Conservation (phyloP, 2,329 filamentous ascomycete genomes). For the Fusarium cicatricum region DNA sequence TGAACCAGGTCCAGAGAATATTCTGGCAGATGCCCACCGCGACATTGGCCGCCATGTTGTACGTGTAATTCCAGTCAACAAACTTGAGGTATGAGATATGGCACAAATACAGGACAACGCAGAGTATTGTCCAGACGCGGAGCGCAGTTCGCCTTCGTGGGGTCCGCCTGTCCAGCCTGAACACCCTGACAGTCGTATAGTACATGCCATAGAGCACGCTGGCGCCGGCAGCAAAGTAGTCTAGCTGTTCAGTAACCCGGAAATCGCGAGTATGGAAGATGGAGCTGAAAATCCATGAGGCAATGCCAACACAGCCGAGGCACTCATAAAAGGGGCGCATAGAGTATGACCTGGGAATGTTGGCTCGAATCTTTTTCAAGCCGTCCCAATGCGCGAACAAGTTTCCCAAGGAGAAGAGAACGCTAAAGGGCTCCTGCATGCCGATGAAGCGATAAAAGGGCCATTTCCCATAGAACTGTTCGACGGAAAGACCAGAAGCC, state of each 20-base stretch:
- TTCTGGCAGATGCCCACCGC: constrained; percentile 82
- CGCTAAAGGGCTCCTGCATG: constrained; percentile 93
- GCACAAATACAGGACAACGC: constrained; percentile 72
- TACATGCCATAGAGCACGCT: constrained; percentile 92
- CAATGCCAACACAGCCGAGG: constrained; percentile 83
- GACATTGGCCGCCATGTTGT: constrained; percentile 98
- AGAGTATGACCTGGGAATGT: constrained; percentile 76
- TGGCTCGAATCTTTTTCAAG: constrained; percentile 72
- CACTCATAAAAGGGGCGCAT: constrained; percentile 81
- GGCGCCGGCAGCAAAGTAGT: constrained; percentile 94
- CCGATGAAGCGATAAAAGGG: constrained; percentile 90
- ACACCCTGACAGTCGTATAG: constrained; percentile 82
- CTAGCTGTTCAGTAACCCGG: constrained; percentile 84
- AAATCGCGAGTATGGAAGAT: constrained; percentile 95
- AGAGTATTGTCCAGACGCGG: constrained; percentile 78
- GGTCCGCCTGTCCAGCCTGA: constrained; percentile 74
- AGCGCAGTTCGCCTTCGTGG: constrained; percentile 60
- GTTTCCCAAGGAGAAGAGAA: constrained; percentile 93
- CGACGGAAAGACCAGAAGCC: constrained; percentile 70
- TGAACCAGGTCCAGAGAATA: constrained; percentile 85
- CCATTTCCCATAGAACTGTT: constrained; percentile 99
- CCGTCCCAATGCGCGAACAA: constrained; percentile 85
- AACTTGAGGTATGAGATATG: constrained; percentile 88
- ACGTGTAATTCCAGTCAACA: constrained; percentile 92
- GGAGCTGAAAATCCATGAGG: constrained; percentile 87